Base-by-base conservation (phyloP, 2,329 filamentous ascomycete species). In the Albifimbria verrucaria region DNA sequence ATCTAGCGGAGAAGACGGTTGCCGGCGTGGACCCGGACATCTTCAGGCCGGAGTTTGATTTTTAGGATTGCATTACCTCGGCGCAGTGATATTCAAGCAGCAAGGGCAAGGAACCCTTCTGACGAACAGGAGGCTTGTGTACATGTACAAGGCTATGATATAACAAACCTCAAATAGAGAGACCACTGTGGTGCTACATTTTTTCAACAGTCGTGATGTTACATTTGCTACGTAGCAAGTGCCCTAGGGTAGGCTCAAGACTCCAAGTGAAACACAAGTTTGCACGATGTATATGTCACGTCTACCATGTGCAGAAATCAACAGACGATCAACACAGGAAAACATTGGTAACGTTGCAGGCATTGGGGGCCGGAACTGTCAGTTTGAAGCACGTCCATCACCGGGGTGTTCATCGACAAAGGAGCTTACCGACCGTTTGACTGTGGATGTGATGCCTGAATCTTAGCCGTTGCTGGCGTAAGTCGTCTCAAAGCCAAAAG, bases 41-140 rank as follows among this genome's bases (percentile, higher is more conserved):
- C 39, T 96, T 99, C 78, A 84, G 92, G 64, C 85, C 85, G 53
- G 92, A 97, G 63, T 94, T 97, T 78, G 92, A 96, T 55, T 96
- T 96, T 63, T 83, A 71, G 63, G 12, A 20, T 44, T 44, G 42
- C 42, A 21, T 39, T 32, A n/a, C 4, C 32, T 39, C 32, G 32
- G 32, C 32, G 32, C 12, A 39, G 32, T n/a, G 32, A 39, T 39
- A 15, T 39, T 39, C 32, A 12, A 39, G 5, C 12, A n/a, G 32
- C 15, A 15, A 39, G 18, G 32, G 11, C 32, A 39, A n/a, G 32
- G 32, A 39, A 39, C 18, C 15, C 32, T n/a, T n/a, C 18, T 12
- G 32, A 39, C 32, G 15, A 17, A 39, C 32, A 39, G 11, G n/a
- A 39, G 32, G 18, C 11, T 39, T 39, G 32, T 39, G 12, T 39